Evolutionary conservation across 2,329 filamentous ascomycete genomes (phyloP).

Genomic region (Talaromyces sp.): DNA sequence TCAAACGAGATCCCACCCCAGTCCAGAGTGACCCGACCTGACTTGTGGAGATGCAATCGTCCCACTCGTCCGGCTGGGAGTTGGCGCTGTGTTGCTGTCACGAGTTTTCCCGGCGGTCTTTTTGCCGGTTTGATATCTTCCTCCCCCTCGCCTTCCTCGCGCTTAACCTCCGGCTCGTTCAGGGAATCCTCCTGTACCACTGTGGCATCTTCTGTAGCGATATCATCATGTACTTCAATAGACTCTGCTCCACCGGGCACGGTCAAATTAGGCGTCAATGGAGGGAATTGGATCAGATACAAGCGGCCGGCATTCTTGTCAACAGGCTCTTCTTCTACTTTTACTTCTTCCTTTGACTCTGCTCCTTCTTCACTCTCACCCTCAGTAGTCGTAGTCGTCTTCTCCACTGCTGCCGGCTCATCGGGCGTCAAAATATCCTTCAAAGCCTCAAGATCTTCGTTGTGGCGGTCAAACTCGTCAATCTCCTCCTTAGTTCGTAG

Average conservation of each 20-base stretch:
- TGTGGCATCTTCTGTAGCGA: conserved; percentile 9
- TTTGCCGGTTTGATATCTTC: conserved; percentile 19
- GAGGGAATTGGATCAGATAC: conserved; percentile 63
- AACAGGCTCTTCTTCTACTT: conserved; percentile 30
- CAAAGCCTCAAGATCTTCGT: conserved; percentile 38
- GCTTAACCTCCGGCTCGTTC: conserved; percentile 26
- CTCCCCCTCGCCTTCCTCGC: conserved; percentile 32
- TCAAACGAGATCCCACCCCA: conserved; percentile 61
- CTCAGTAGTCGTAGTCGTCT: conserved; percentile 18
- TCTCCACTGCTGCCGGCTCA: conserved; percentile 18
- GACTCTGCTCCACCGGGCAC: conserved; percentile 29
- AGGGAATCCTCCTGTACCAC: conserved; percentile 7
- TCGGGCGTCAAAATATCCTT: conserved; percentile 35
- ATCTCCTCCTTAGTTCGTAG: conserved; percentile 42
- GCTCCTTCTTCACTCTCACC: conserved; percentile 17
- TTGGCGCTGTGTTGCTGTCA: conserved; percentile 40
- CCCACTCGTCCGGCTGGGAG: conserved; percentile 56
- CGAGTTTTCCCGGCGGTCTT: conserved; percentile 29
- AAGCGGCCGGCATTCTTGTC: conserved; percentile 52
- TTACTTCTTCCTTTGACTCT: conserved; percentile 19
- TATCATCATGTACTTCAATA: conserved; percentile 13
- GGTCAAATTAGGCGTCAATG: conserved; percentile 56
- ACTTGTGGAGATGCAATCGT: conserved; percentile 59
- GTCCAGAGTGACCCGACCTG: conserved; percentile 58
- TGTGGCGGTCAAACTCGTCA: conserved; percentile 41